Conservation (phyloP, 2,329 filamentous ascomycete genomes). For the Penicillium vulpinum region DNA sequence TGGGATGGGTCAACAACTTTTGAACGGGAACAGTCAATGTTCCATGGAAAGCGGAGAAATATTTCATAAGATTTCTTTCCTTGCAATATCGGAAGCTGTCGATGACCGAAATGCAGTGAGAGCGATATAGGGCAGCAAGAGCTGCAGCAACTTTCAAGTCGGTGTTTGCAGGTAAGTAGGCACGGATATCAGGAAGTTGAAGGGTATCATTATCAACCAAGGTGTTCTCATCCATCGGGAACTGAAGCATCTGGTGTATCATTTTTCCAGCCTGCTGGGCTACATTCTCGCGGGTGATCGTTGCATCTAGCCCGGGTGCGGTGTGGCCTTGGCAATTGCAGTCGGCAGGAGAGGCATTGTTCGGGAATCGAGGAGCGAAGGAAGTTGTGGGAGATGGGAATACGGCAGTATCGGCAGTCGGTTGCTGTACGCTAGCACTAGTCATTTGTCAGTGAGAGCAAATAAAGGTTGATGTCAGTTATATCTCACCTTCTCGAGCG, state of each 20-base stretch:
- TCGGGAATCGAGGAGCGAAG: constrained; percentile 34
- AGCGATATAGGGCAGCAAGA: constrained; percentile 82
- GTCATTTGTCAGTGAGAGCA: constrained; percentile 13
- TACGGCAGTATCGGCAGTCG: constrained; percentile 39
- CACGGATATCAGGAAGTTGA: constrained; percentile 78
- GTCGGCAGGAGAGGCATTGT: constrained; percentile 19
- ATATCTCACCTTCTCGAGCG: constrained; percentile 33
- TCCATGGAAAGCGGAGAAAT: constrained; percentile 93
- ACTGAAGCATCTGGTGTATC: constrained; percentile 43
- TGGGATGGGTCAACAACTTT: constrained; percentile 80
- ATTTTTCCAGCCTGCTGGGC: constrained; percentile 39
- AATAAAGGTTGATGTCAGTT: not conserved
- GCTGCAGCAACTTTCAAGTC: constrained; percentile 86
- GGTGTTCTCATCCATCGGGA: constrained; percentile 35
- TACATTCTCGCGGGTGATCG: constrained; percentile 40
- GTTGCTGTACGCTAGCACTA: constrained; percentile 35
- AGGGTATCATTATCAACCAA: constrained; percentile 68
- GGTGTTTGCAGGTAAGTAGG: constrained; percentile 76
- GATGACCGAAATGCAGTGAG: constrained; percentile 91
- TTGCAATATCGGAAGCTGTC: constrained; percentile 96
- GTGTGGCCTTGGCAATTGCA: constrained; percentile 35
- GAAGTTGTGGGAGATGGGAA: constrained; percentile 44
- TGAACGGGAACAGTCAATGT: constrained; percentile 96
- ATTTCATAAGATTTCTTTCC: constrained; percentile 92
- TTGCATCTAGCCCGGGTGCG: constrained; percentile 29